Conservation (phyloP, 805 yeast genomes). For the Starmerella tilneyi region DNA sequence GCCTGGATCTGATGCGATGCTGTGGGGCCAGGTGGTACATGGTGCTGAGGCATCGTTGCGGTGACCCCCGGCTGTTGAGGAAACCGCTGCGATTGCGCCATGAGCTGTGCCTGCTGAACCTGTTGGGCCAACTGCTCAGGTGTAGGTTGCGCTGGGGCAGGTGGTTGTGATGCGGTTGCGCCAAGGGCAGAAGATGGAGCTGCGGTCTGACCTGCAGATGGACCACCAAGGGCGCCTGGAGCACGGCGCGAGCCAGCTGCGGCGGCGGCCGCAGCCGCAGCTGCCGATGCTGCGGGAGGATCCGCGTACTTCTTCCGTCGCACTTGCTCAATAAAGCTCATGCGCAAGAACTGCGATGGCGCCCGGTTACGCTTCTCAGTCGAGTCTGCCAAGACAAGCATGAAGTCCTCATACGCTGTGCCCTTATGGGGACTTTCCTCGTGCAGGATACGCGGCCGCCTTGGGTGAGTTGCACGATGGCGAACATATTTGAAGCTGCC, state of each 20-base stretch:
- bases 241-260: background rate
- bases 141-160: slow-evolving; percentile 9
- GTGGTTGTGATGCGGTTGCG: slow-evolving; percentile 6
- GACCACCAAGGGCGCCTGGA: too few relatives aligned
- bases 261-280: slow-evolving; percentile 6
- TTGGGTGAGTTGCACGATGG: slow-evolving; percentile 33
- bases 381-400: slow-evolving; percentile 54
- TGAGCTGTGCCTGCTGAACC: slow-evolving; percentile 19
- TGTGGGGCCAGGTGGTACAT: slow-evolving; percentile 23
- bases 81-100: slow-evolving; percentile 9
- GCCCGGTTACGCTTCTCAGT: slow-evolving; percentile 34
- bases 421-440: slow-evolving; percentile 66
- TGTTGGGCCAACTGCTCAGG: slow-evolving; percentile 21
- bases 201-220: too few relatives aligned
- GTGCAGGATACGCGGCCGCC: slow-evolving; percentile 41
- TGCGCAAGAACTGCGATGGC: slow-evolving; percentile 61
- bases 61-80: background rate
- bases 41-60: slow-evolving; percentile 8
- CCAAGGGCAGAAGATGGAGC: too few relatives aligned
- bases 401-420: slow-evolving; percentile 81
- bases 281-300: slow-evolving; percentile 31
- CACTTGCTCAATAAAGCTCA: slow-evolving; percentile 80
- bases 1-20: slow-evolving; percentile 25
- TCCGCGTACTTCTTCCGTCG: slow-evolving; percentile 44
- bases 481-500: slow-evolving; percentile 1